Evolutionary conservation across 371 early-diverging fungal genomes (phyloP), one percentile per base, ranked within the genome.

Genomic region (Saksenaea oblongispora): DNA sequence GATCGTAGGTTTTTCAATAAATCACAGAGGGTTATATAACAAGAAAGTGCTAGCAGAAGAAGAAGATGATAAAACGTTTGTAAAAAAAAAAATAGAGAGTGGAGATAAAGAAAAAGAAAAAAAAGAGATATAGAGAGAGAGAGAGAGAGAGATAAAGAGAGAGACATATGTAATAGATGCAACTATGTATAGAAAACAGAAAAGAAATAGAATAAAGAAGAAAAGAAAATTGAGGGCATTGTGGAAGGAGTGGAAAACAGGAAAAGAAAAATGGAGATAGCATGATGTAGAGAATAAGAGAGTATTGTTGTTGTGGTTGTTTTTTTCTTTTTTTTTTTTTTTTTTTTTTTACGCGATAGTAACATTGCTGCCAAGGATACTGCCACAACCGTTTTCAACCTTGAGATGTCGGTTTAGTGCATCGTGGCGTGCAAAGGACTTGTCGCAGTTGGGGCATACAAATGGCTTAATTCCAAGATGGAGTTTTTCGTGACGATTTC

Each of bases 331-430:
- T n/a, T n/a, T n/a, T n/a, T n/a, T n/a, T n/a, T n/a, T n/a, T n/a
- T n/a, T n/a, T n/a, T n/a, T n/a, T n/a, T n/a, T n/a, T n/a, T 47
- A 47, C 51, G 51, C 51, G 51, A 47, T 47, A 47, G n/a, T n/a
- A 22, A 10, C 10, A 11, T 22, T 47, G 51, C 10, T 22, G 10
- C 51, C 51, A 22, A 47, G 24, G 22, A 47, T 47, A 54, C 54
- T 51, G n/a, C 68, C 63, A 26, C 81, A 80, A 1, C 86, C 85
- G 74, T 87, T 85, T 69, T 89, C 90, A 5, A 84, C 80, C 28
- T 86, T 82, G 55, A 87, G 73, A 66, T 91, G 91, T 15, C 91
- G 73, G 67, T 87, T 89, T 28, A 91, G 67, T 18, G 90, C 91
- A 68, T 91, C 91, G 64, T 85, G 75, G 5, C 91, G 81, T 22